Conservation (phyloP, 805 yeast genomes). For the Yueomyces sinensis region DNA sequence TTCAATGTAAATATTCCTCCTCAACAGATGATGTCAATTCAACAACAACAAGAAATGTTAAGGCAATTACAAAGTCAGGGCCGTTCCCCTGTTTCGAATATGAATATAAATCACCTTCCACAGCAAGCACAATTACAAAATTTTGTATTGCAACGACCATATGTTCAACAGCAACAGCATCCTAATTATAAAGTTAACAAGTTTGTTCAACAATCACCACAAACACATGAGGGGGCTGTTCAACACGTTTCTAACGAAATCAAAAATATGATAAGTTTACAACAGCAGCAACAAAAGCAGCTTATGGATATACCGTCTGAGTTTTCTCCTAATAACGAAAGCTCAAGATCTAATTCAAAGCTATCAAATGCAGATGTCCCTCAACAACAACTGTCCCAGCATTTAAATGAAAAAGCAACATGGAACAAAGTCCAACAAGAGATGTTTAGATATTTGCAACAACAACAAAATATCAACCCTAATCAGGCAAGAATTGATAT, state of each 20-base stretch:
- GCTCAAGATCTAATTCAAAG: no score
- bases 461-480: no score
- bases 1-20: no score
- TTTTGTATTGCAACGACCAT: neutral
- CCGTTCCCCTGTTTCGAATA: no score
- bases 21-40: no score
- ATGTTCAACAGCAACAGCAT: neutral
- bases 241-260: constrained; percentile 2
- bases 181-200: no score
- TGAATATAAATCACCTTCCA: neutral
- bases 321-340: no score
- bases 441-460: neutral
- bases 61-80: neutral
- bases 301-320: constrained; percentile 1
- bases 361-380: no score
- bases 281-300: constrained; percentile 1
- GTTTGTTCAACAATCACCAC: no score
- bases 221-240: neutral
- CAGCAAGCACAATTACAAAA: neutral
- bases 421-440: neutral
- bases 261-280: constrained; percentile 1
- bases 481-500: no score
- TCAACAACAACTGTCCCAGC: no score
- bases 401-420: no score
- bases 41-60: neutral